Percentiles rank a stretch among this genome's conserved stretches.
Conservation (phyloP, 2,329 filamentous ascomycete genomes). For the Stagonosporopsis tanaceti region DNA sequence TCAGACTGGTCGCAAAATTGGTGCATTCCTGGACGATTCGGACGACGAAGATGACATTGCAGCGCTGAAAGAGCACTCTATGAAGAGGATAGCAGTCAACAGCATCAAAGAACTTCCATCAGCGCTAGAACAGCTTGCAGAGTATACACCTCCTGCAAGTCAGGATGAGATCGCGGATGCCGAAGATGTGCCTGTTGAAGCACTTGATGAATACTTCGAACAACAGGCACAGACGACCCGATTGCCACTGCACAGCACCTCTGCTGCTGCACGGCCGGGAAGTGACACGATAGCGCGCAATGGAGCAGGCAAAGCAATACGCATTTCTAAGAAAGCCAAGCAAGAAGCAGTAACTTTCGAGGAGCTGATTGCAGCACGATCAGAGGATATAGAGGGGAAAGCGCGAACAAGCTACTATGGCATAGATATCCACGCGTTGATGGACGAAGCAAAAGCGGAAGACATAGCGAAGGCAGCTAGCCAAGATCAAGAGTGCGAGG, state of each 20-base stretch:
- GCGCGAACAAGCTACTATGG: constrained; percentile 86
- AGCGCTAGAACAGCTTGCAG: constrained; percentile 31
- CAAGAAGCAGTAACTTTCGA: constrained; percentile 65
- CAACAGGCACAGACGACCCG: constrained; percentile 30
- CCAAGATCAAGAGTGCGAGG: constrained; percentile 26
- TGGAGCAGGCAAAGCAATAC: constrained; percentile 65
- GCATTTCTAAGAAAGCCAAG: constrained; percentile 64
- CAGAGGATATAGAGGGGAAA: constrained; percentile 67
- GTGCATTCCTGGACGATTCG: constrained; percentile 51
- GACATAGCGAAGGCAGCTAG: constrained; percentile 52
- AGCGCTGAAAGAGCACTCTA: constrained; percentile 49
- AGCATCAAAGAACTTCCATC: constrained; percentile 38
- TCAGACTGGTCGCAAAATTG: constrained; percentile 46
- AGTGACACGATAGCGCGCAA: constrained; percentile 48
- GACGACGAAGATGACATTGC: constrained; percentile 53
- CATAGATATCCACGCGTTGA: constrained; percentile 84
- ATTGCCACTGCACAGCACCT: constrained; percentile 19
- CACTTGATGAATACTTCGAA: constrained; percentile 41
- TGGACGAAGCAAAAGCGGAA: constrained; percentile 74
- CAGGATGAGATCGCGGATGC: constrained; percentile 41
- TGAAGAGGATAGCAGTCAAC: constrained; percentile 45
- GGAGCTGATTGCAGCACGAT: constrained; percentile 72
- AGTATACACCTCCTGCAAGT: constrained; percentile 47
- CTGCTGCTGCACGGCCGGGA: constrained; percentile 28
- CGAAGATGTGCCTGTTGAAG: constrained; percentile 40